Evolutionary conservation across 106 monocot species (phyloP), one percentile per base, ranked within the genome.

Genomic region (Alisma plantagoaquatica): DNA sequence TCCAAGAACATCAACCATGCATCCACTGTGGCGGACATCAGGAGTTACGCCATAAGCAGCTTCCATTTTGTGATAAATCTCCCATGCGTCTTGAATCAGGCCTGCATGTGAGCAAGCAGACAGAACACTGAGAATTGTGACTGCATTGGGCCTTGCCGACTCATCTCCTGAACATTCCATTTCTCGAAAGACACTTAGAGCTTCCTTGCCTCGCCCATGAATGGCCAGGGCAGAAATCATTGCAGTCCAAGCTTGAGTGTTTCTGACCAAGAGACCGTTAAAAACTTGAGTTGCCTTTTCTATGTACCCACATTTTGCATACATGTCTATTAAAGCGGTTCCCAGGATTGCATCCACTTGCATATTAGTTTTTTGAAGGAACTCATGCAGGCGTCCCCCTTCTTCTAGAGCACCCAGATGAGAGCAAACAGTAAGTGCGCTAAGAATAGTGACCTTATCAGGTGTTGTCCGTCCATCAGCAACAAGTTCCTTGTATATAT

Each of bases 271-370:
- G 8, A 67, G 47, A 11, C n/a, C 28, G 25, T 68, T 29, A 29
- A 77, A 83, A 1, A 74, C 41, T 10, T 44, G 42, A 10, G 29
- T 16, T 2, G 75, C 75, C 3, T 62, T 41, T 8, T 63, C 71
- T 12, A 71, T 11, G 10, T 67, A 15, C 16, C 71, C 75, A 21
- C 66, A 71, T 7, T 64, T 67, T 0, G 58, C 48, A 59, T 80
- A 75, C 75, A 75, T 71, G 23, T 67, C 71, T 2, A 75, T 49
- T 29, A 80, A 27, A 9, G 71, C 63, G 1, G 63, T 71, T 18
- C 49, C 63, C 17, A 80, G 53, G n/a, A 62, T 31, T 11, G 33
- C 43, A 6, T 71, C 66, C 25, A 63, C 17, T 15, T 2, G 14
- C 0, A 71, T 32, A 16, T 26, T 8, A n/a, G 31, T 60, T 45